A percentile compares a stretch with the other conserved stretches of the same genome.
Conservation (phyloP, 164 flowering plant species). For the Stephania japonica region DNA sequence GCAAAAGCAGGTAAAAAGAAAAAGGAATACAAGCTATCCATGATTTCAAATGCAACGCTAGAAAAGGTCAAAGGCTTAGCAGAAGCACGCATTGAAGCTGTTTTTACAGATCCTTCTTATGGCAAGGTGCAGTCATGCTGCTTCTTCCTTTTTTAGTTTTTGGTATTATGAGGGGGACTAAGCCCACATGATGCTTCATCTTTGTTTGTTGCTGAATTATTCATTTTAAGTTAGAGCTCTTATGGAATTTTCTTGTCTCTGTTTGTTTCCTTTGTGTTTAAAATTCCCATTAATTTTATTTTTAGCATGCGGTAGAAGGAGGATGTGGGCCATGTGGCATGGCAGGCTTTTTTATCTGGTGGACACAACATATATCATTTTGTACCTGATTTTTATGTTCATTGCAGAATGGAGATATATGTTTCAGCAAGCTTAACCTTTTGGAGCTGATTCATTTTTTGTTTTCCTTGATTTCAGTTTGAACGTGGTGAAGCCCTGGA, state of each 20-base stretch:
- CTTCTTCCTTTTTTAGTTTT: constrained; percentile 3
- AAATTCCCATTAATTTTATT: background rate
- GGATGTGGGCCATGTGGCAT: background rate
- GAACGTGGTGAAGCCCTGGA: constrained; percentile 97
- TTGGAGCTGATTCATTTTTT: background rate
- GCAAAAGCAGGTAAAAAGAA: constrained; percentile 79
- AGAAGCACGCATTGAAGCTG: constrained; percentile 64
- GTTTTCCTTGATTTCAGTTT: constrained; percentile 43
- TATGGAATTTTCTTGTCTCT: background rate
- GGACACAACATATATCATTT: background rate
- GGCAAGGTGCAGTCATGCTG: constrained; percentile 61
- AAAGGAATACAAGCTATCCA: constrained; percentile 70
- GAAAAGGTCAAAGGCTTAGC: constrained; percentile 65
- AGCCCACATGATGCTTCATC: no score
- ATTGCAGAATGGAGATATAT: background rate
- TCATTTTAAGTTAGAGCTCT: background rate
- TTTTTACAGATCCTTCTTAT: constrained; percentile 83
- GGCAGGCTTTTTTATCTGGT: background rate
- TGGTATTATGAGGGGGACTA: no score
- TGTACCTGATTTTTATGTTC: background rate
- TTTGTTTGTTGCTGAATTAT: background rate
- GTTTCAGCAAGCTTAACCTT: background rate
- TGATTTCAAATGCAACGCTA: constrained; percentile 56
- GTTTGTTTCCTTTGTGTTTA: background rate
- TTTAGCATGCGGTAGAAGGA: background rate